These are phyloP conservation scores for Schizosaccharomyces cryophilus DNA, from an alignment of 805 yeast species.

Conservation along the genomic window DNA sequence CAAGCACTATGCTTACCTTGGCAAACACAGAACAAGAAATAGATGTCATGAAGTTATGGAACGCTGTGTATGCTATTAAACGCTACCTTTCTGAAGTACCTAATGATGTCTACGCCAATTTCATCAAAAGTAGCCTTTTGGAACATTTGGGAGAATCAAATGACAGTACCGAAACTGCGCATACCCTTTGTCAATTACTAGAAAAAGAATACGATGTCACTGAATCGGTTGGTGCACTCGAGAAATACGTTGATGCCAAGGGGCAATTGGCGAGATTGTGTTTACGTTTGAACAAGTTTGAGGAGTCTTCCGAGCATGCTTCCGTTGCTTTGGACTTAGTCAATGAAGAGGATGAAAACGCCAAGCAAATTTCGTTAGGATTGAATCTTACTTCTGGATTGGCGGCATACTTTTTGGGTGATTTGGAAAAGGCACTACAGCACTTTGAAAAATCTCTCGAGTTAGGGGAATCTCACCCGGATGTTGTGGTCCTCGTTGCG, in stretches of 20 bases:
- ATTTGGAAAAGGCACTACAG: slow-evolving; percentile 40
- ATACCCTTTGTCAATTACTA: slow-evolving; percentile 22
- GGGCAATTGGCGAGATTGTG: slow-evolving; percentile 49
- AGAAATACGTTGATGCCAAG: slow-evolving; percentile 32
- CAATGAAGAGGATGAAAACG: slow-evolving; percentile 8
- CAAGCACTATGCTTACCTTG: neutral
- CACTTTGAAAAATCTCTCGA: slow-evolving; percentile 42
- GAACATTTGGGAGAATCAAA: slow-evolving; percentile 50
- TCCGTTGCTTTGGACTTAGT: slow-evolving; percentile 21
- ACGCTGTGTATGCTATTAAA: slow-evolving; percentile 14
- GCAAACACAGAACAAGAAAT: neutral
- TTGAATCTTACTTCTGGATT: slow-evolving; percentile 50
- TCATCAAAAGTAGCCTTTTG: slow-evolving; percentile 13
- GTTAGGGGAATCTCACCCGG: slow-evolving; percentile 30
- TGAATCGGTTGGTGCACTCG: slow-evolving; percentile 25
- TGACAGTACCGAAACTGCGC: slow-evolving; percentile 26
- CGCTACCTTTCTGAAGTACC: slow-evolving; percentile 27
- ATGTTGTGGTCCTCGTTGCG: slow-evolving; percentile 46
- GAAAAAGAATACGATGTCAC: slow-evolving; percentile 32
- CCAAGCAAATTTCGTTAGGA: slow-evolving; percentile 18
- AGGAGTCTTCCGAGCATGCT: slow-evolving; percentile 30
- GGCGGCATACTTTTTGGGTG: slow-evolving; percentile 34
- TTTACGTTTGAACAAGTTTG: slow-evolving; percentile 34
- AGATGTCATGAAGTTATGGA: neutral
- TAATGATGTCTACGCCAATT: slow-evolving; percentile 10